Evolutionary conservation across 1,139 yeast genomes (phyloP).

Genomic region (Wickerhamomyces sp.): DNA sequence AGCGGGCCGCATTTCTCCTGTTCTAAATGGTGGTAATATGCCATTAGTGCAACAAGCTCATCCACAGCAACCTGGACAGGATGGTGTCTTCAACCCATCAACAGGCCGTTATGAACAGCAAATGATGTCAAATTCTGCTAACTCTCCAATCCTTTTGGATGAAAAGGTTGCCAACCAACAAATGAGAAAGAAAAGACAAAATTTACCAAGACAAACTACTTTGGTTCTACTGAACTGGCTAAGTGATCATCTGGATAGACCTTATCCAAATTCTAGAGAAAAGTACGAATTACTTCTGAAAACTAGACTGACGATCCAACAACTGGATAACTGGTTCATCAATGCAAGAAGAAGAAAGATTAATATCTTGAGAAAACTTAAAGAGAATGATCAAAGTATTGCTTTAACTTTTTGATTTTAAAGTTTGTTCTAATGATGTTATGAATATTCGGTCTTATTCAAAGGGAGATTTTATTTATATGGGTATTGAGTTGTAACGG

Average conservation of each 20-base stretch:
- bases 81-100: not conserved
- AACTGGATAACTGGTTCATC: slow-evolving; percentile 85
- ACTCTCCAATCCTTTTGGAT: not conserved
- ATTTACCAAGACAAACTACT: slow-evolving; percentile 80
- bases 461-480: no score
- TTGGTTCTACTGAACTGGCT: slow-evolving; percentile 70
- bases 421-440: not conserved
- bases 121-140: not conserved
- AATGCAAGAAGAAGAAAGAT: slow-evolving; percentile 80
- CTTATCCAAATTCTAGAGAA: slow-evolving; percentile 82
- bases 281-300: slow-evolving; percentile 65
- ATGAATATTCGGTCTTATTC: not conserved
- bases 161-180: slow-evolving; percentile 9
- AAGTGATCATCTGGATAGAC: slow-evolving; percentile 72
- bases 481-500: no score
- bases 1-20: slow-evolving; percentile 3
- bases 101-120: not conserved
- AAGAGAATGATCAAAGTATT: slow-evolving; percentile 22
- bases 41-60: not conserved
- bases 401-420: slow-evolving; percentile 20
- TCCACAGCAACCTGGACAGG: not conserved
- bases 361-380: slow-evolving; percentile 37
- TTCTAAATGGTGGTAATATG: not conserved
- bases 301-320: slow-evolving; percentile 80
- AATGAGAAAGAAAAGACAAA: slow-evolving; percentile 46